These are phyloP conservation scores for Tylopilus balloui DNA, from an alignment of 768 basidiomycete species.

Conservation along the genomic window DNA sequence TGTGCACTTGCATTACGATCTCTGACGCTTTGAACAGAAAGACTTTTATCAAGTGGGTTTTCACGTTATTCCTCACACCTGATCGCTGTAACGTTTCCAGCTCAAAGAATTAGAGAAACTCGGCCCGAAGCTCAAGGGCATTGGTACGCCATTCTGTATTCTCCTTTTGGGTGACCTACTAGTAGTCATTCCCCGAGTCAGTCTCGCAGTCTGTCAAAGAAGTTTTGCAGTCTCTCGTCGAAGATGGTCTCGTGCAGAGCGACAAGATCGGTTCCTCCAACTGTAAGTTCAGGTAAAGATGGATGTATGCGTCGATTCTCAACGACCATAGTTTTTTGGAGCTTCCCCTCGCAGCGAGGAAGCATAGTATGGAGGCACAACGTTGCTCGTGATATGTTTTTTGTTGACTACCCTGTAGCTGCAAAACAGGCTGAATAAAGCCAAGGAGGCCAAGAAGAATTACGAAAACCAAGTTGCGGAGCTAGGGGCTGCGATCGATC, in stretches of 20 bases:
- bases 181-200: conserved; percentile 27
- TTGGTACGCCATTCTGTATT: conserved; percentile 47
- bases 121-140: conserved; percentile 85
- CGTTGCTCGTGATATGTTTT: not conserved
- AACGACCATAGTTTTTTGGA: conserved; percentile 75
- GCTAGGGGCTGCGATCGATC: conserved; percentile 41
- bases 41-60: conserved; percentile 67
- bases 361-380: conserved; percentile 49
- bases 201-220: conserved; percentile 93
- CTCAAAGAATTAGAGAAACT: conserved; percentile 92
- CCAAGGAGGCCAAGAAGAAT: conserved; percentile 42
- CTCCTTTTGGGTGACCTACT: not conserved
- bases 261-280: conserved; percentile 97
- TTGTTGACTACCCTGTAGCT: conserved; percentile 37
- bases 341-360: conserved; percentile 87
- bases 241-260: conserved; percentile 78
- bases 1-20: not conserved
- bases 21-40: conserved; percentile 44
- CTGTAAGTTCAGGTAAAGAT: conserved; percentile 47
- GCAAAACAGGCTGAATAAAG: conserved; percentile 49
- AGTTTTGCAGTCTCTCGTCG: conserved; percentile 79
- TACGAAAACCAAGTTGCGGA: conserved; percentile 49
- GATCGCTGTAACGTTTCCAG: conserved; percentile 29
- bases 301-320: conserved; percentile 22
- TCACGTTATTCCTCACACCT: not conserved